A percentile compares a stretch with the other conserved stretches of the same genome.
Evolutionary conservation across 306 rosid species (phyloP).

Genomic region (Fagus crenata): DNA sequence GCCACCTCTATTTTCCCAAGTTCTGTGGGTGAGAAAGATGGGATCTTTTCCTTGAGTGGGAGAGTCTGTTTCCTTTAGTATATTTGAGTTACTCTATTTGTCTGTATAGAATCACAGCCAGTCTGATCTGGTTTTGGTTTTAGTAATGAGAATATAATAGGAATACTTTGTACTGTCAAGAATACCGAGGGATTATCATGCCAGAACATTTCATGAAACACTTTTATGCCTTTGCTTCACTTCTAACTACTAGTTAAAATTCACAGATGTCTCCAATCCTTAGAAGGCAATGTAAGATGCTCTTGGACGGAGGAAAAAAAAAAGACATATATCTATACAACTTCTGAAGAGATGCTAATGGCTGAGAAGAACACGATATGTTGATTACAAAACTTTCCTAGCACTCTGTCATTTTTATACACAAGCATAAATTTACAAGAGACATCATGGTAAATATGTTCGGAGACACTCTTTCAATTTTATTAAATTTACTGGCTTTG

Average conservation of each 20-base stretch:
- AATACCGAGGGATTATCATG: background rate
- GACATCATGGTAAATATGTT: slow-evolving; percentile 49
- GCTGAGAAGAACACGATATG: slow-evolving; percentile 41
- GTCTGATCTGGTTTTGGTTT: background rate
- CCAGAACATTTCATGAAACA: background rate
- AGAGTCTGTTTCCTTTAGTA: no score
- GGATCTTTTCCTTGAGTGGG: no score
- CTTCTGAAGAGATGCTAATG: slow-evolving; percentile 29
- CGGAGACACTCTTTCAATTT: slow-evolving; percentile 62
- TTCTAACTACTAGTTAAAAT: slow-evolving; percentile 11
- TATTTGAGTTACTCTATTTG: no score
- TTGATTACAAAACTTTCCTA: slow-evolving; percentile 69
- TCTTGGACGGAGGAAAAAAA: slow-evolving; percentile 18
- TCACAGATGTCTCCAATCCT: slow-evolving; percentile 21
- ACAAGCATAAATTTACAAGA: slow-evolving; percentile 52
- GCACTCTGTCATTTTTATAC: slow-evolving; percentile 42
- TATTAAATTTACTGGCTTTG: slow-evolving; percentile 82
- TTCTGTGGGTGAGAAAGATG: no score
- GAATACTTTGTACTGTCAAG: background rate
- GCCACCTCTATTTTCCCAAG: no score
- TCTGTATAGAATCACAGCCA: no score
- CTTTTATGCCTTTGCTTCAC: background rate
- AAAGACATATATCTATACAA: slow-evolving; percentile 51
- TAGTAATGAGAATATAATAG: background rate
- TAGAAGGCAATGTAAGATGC: slow-evolving; percentile 3